phyloP scores from a whole-genome alignment of 305 asterid genomes.

The Monarda citriodora region DNA sequence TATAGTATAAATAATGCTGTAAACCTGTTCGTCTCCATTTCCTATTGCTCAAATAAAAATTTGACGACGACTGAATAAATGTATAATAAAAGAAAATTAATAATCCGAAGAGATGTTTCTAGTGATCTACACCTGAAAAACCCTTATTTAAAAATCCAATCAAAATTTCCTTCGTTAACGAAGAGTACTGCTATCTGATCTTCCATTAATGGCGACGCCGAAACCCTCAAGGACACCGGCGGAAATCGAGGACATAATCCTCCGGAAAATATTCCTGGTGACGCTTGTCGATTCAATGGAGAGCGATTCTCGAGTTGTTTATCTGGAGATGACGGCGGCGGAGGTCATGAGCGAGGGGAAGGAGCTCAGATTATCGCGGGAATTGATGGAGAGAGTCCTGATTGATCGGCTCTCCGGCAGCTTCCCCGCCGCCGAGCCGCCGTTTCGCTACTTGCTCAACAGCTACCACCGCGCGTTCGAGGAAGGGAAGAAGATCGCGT shows the following conservation, averaged over 20 bases:
- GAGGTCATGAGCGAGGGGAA: conserved; percentile 89
- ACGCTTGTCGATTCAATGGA: conserved; percentile 77
- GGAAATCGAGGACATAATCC: conserved; percentile 91
- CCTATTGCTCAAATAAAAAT: conserved; percentile 3
- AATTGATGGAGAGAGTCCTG: conserved; percentile 77
- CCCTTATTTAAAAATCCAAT: conserved; percentile 14
- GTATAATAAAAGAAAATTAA: too few relatives aligned
- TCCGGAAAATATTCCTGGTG: conserved; percentile 82
- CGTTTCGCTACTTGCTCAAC: conserved; percentile 69
- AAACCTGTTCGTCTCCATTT: neutral
- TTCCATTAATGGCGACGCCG: conserved; percentile 52
- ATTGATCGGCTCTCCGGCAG: conserved; percentile 86
- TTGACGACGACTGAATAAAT: neutral
- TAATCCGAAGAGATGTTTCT: too few relatives aligned
- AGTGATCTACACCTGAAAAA: conserved; percentile 26
- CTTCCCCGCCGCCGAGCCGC: conserved; percentile 70
- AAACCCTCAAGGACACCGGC: conserved; percentile 71
- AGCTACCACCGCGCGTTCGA: conserved; percentile 83
- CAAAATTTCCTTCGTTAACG: neutral
- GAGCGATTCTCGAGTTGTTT: conserved; percentile 66
- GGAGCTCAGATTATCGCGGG: conserved; percentile 71
- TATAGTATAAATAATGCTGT: too few relatives aligned
- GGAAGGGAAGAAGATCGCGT: conserved; percentile 73
- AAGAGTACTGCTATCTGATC: neutral
- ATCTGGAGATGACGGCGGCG: conserved; percentile 83